A percentile compares a stretch with the other conserved stretches of the same genome.
Evolutionary conservation across 305 asterid genomes (phyloP).

Genomic region (Fraxinus baroniana): DNA sequence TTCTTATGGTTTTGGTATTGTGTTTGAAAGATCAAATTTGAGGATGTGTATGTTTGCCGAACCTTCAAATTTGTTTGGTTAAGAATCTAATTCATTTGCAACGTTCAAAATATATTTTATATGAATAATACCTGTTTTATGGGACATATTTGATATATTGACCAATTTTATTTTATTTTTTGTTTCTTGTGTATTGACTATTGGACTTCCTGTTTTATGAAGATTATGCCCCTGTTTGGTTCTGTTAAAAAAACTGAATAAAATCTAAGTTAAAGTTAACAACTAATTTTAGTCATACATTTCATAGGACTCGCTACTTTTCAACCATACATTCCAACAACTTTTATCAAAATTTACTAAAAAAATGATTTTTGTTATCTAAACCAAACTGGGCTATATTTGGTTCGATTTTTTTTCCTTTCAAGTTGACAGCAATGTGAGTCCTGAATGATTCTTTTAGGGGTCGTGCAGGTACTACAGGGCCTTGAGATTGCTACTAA

Average conservation of each 20-base stretch:
- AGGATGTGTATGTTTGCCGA: background rate
- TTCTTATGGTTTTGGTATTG: conserved; percentile 14
- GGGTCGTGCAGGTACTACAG: conserved; percentile 63
- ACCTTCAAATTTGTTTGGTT: conserved; percentile 12
- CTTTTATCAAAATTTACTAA: background rate
- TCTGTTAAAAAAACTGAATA: background rate
- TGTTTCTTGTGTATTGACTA: background rate
- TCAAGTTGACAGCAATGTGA: conserved; percentile 5
- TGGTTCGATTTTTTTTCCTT: conserved; percentile 13
- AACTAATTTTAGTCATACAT: background rate
- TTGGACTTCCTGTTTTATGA: background rate
- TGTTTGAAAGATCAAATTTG: conserved; percentile 2
- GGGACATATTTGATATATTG: conserved; percentile 2
- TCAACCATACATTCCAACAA: background rate
- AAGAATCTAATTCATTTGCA: conserved; percentile 7
- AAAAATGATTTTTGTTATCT: background rate
- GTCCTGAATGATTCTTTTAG: background rate
- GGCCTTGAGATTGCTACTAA: conserved; percentile 81
- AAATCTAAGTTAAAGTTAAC: background rate
- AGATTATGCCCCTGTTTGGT: background rate
- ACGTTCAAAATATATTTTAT: background rate
- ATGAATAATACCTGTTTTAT: conserved; percentile 1
- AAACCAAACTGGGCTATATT: background rate
- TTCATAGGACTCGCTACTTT: background rate
- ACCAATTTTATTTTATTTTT: background rate